Evolutionary conservation across 2,329 filamentous ascomycete genomes (phyloP).

Genomic region (Aotearoamyces nothofagi): DNA sequence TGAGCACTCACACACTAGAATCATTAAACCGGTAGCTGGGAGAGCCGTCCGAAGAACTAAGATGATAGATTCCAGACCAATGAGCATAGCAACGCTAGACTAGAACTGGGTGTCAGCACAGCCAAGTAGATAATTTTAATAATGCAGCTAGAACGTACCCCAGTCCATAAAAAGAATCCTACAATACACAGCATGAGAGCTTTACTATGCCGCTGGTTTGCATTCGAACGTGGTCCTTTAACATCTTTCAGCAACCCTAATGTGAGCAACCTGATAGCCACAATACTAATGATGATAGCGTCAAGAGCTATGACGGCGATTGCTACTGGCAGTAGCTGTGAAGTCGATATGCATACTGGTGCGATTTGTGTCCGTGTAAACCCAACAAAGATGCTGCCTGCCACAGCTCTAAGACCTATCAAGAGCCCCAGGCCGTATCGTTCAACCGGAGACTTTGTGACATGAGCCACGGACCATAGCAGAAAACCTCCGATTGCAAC

Average conservation of each 20-base stretch:
- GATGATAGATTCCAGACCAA: slow-evolving; percentile 14
- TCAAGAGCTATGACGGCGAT: slow-evolving; percentile 18
- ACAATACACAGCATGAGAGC: slow-evolving; percentile 12
- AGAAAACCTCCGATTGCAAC: slow-evolving; percentile 18
- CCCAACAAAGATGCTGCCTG: slow-evolving; percentile 15
- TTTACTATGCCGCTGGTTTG: slow-evolving; percentile 11
- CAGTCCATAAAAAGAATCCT: slow-evolving; percentile 17
- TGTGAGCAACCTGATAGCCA: slow-evolving; percentile 12
- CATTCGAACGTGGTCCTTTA: slow-evolving; percentile 6
- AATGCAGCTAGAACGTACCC: too few relatives aligned
- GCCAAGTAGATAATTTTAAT: too few relatives aligned
- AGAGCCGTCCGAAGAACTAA: slow-evolving; percentile 17
- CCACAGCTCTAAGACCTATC: slow-evolving; percentile 14
- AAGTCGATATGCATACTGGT: slow-evolving; percentile 17
- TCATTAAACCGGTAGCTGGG: slow-evolving; percentile 15
- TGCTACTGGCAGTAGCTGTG: slow-evolving; percentile 13
- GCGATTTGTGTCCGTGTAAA: slow-evolving; percentile 18
- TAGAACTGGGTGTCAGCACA: too few relatives aligned
- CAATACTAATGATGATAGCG: slow-evolving; percentile 14
- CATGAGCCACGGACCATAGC: slow-evolving; percentile 18
- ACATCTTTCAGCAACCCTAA: slow-evolving; percentile 11
- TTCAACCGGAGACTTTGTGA: slow-evolving; percentile 12
- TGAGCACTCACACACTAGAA: slow-evolving; percentile 18
- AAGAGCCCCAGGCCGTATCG: slow-evolving; percentile 15
- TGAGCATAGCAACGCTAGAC: slow-evolving; percentile 18